phyloP scores from a whole-genome alignment of 2,329 filamentous ascomycete genomes.

The Amphichorda felina region DNA sequence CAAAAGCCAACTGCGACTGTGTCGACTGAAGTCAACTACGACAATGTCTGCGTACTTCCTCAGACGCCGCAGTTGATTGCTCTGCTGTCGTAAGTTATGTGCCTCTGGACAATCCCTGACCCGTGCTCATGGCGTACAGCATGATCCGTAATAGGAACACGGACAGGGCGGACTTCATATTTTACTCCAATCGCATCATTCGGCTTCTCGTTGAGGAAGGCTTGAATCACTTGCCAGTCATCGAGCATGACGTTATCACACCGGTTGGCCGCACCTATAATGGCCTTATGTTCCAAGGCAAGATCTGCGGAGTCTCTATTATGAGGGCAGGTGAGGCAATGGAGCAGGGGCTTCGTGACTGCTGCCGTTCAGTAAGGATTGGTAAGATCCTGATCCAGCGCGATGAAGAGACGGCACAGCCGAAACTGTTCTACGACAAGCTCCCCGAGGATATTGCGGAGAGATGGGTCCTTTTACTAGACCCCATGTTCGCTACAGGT shows the following conservation, averaged over 20 bases:
- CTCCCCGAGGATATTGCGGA: conserved; percentile 86
- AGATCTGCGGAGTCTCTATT: conserved; percentile 96
- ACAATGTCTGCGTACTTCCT: conserved; percentile 80
- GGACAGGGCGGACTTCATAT: conserved; percentile 91
- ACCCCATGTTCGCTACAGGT: conserved; percentile 99
- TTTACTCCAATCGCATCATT: conserved; percentile 98
- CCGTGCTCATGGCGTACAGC: conserved; percentile 32
- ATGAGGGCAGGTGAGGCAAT: conserved; percentile 98
- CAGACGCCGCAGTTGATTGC: conserved; percentile 97
- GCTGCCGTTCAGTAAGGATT: conserved; percentile 93
- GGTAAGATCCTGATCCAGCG: conserved; percentile 97
- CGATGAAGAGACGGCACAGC: conserved; percentile 86
- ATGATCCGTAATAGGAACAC: conserved; percentile 93
- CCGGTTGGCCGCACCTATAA: conserved; percentile 81
- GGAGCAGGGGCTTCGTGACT: conserved; percentile 94
- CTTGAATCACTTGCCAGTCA: conserved; percentile 87
- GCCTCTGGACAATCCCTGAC: conserved; percentile 1
- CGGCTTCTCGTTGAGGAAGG: conserved; percentile 93
- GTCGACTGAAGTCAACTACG: conserved; percentile 67
- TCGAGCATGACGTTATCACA: conserved; percentile 80
- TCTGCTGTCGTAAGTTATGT: conserved; percentile 75
- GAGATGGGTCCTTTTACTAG: conserved; percentile 84
- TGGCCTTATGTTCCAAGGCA: conserved; percentile 90
- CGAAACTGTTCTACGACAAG: conserved; percentile 96
- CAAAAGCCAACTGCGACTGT: conserved; percentile 83